Conservation (phyloP, 1,139 yeast species). For the Debaryomyces psychrophilus region DNA sequence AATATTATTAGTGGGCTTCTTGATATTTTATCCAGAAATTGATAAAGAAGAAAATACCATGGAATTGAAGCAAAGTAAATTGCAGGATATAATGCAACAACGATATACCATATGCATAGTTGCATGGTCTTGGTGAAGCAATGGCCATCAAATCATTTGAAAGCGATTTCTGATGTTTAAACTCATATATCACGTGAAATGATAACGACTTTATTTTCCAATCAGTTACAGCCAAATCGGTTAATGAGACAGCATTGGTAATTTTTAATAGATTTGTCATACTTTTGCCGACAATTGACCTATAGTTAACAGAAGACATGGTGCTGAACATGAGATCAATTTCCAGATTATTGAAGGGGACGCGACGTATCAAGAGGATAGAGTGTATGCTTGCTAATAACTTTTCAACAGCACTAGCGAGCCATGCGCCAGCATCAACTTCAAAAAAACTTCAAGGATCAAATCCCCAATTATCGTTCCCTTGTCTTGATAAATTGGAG, state of each 20-base stretch:
- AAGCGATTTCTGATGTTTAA: background rate
- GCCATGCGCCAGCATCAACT: constrained; percentile 3
- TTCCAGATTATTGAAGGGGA: background rate
- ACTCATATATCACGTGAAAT: constrained; percentile 11
- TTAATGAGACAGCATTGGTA: background rate
- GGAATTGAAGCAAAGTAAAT: constrained; percentile 25
- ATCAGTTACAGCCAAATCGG: background rate
- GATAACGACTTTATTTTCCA: constrained; percentile 5
- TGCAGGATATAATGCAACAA: constrained; percentile 17
- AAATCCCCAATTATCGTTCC: constrained; percentile 75
- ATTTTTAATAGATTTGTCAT: background rate
- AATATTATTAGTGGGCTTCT: constrained; percentile 19
- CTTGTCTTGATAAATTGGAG: constrained; percentile 82
- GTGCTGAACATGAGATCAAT: background rate
- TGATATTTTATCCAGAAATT: constrained; percentile 17
- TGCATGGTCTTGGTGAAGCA: background rate
- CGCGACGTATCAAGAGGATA: background rate
- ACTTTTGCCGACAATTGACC: background rate
- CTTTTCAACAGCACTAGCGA: constrained; percentile 6
- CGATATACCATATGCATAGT: constrained; percentile 12
- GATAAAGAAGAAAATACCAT: constrained; percentile 16
- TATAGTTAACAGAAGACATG: background rate
- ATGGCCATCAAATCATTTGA: background rate
- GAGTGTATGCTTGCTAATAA: background rate
- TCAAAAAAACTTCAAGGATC: constrained; percentile 27